Conservation (phyloP, 495 filamentous ascomycete genomes). For the Penicillium paxilli region DNA sequence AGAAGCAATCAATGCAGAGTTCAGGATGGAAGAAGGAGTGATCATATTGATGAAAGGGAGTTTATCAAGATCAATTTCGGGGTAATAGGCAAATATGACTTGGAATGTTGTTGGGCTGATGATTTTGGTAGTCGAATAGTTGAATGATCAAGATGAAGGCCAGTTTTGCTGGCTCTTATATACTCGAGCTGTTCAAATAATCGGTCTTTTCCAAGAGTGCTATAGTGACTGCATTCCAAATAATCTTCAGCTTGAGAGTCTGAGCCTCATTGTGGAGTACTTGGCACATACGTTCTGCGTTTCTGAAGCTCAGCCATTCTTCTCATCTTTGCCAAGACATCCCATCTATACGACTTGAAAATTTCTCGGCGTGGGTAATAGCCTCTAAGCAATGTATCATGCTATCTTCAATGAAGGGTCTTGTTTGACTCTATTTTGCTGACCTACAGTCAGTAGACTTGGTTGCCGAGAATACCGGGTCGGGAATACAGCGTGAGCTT, state of each 20-base stretch:
- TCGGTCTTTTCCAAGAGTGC: neutral
- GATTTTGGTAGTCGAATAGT: too few relatives aligned
- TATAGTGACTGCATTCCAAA: slow-evolving; percentile 10
- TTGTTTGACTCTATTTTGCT: too few relatives aligned
- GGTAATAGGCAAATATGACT: too few relatives aligned
- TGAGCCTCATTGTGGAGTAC: neutral
- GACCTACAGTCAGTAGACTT: too few relatives aligned
- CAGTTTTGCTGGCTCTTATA: neutral
- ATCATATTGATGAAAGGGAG: slow-evolving; percentile 18
- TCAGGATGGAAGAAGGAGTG: slow-evolving; percentile 9
- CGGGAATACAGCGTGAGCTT: too few relatives aligned
- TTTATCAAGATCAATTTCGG: neutral
- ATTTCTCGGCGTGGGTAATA: too few relatives aligned
- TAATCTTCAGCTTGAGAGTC: neutral
- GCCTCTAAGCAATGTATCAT: too few relatives aligned
- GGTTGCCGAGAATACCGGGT: too few relatives aligned
- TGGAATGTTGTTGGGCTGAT: too few relatives aligned
- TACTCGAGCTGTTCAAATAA: neutral
- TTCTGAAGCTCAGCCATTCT: neutral
- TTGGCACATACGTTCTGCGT: neutral
- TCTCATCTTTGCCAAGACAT: neutral
- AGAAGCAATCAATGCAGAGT: slow-evolving; percentile 3
- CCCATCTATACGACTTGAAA: neutral
- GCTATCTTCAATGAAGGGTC: too few relatives aligned
- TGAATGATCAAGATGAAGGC: too few relatives aligned